These are phyloP conservation scores for Cymbopogon flexuosus DNA, from an alignment of 202 grass and related monocot genomes.

Conservation along the genomic window DNA sequence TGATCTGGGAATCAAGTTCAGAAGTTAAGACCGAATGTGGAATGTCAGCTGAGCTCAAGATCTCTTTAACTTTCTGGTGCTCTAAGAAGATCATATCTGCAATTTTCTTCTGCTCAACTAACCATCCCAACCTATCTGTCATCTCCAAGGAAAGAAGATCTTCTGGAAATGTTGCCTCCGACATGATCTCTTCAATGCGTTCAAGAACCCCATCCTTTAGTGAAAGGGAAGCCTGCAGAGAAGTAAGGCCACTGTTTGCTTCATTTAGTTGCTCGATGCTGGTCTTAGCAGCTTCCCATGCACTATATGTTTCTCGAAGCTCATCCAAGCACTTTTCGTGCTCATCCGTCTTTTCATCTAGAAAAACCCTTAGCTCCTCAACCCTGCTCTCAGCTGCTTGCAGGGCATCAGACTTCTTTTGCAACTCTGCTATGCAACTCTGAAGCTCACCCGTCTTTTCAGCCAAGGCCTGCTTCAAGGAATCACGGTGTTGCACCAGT, in stretches of 20 bases:
- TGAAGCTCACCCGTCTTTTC: conserved; percentile 69
- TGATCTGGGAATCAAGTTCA: conserved; percentile 73
- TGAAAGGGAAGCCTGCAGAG: conserved; percentile 65
- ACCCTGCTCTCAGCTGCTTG: conserved; percentile 52
- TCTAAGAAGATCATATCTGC: conserved; percentile 56
- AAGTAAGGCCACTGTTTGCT: conserved; percentile 41
- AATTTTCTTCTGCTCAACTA: conserved; percentile 72
- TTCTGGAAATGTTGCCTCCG: conserved; percentile 50
- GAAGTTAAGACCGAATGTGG: conserved; percentile 53
- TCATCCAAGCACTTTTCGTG: conserved; percentile 60
- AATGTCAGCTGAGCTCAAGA: conserved; percentile 58
- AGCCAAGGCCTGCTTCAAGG: conserved; percentile 76
- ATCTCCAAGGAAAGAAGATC: conserved; percentile 64
- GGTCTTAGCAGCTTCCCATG: conserved; percentile 63
- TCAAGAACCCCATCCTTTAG: conserved; percentile 64
- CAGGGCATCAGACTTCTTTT: conserved; percentile 62
- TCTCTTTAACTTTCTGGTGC: conserved; percentile 70
- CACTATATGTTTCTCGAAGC: conserved; percentile 63
- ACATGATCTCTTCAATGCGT: conserved; percentile 56
- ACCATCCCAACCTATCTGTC: conserved; percentile 62
- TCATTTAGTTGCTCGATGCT: conserved; percentile 57
- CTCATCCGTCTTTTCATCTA: conserved; percentile 64
- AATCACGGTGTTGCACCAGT: conserved; percentile 88
- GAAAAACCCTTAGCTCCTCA: conserved; percentile 49
- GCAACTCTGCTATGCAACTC: conserved; percentile 51